Evolutionary conservation across 2,329 filamentous ascomycete species (phyloP), one percentile per base, ranked within the genome.

Genomic region (Teratosphaeria pseudoeucalypti): DNA sequence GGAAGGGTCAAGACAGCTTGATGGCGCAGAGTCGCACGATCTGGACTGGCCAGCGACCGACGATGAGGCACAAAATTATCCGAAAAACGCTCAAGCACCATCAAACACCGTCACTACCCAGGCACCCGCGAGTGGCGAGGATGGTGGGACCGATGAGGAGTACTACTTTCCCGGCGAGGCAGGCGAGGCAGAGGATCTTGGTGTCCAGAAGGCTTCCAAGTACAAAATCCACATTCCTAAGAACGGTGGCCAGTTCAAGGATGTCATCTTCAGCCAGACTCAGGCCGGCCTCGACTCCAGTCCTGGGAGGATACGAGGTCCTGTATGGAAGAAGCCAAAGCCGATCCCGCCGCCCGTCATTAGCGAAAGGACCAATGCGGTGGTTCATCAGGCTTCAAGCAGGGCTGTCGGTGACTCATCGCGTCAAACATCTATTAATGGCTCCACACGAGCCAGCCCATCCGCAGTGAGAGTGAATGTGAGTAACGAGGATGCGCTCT

Each of bases 271-370:
- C 57, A 78, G 76, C 1, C 77, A 79, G 60, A 76, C 75, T 14
- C 77, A 78, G 58, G 61, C 63, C 58, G 66, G 64, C 10, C 60
- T 72, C 2, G 70, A 71, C 57, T 75, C 76, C 29, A 73, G 75
- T 34, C 76, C 77, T 2, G 75, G 75, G 68, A 73, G 71, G 55
- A 72, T 79, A 55, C 69, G 78, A 60, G 78, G 77, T 19, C 73
- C 77, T 16, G 75, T 79, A 61, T 80, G 78, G 78, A 75, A 76
- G 59, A 78, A 77, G 64, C 70, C 72, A 39, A 65, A 65, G 32
- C 63, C 62, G 32, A 62, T 64, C 10, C 62, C 65, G 12, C 61
- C 60, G n/a, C 60, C 16, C 23, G 43, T 23, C 3, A 3, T 49
- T 2, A 49, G 9, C 16, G 10, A 19, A 6, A 19, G 16, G n/a